Evolutionary conservation across 148 eudicot species (phyloP).

Genomic region (Heliosperma pusillum): DNA sequence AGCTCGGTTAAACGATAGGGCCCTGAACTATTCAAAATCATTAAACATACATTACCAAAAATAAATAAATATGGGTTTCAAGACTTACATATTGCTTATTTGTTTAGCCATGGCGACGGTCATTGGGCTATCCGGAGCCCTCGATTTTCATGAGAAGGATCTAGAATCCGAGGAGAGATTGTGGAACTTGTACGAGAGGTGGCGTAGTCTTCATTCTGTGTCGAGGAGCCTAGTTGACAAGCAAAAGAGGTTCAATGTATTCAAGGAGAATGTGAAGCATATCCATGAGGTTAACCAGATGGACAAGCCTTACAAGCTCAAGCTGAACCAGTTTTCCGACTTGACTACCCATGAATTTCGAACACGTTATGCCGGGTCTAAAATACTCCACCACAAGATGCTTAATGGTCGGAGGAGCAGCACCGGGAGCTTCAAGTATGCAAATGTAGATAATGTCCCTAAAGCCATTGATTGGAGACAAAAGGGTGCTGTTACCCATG

Average conservation of each 20-base stretch:
- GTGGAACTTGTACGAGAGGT: conserved; percentile 32
- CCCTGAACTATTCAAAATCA: background rate
- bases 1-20: background rate
- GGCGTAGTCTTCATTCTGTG: conserved; percentile 37
- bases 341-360: conserved; percentile 32
- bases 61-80: background rate
- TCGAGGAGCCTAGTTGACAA: conserved; percentile 28
- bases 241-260: conserved; percentile 32
- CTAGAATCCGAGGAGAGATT: conserved; percentile 28
- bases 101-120: conserved; percentile 21
- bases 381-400: conserved; percentile 26
- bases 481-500: conserved; percentile 33
- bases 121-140: conserved; percentile 16
- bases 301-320: conserved; percentile 40
- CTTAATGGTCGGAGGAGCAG: conserved; percentile 8
- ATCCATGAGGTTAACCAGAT: conserved; percentile 24
- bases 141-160: conserved; percentile 28
- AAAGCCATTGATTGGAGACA: conserved; percentile 36
- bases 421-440: conserved; percentile 27
- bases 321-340: conserved; percentile 37
- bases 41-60: background rate
- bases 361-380: conserved; percentile 26
- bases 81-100: conserved; percentile 1
- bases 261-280: conserved; percentile 34
- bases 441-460: conserved; percentile 20